Base-by-base conservation (phyloP, 805 yeast genomes). In the Wickerhamiella occidentalis region DNA sequence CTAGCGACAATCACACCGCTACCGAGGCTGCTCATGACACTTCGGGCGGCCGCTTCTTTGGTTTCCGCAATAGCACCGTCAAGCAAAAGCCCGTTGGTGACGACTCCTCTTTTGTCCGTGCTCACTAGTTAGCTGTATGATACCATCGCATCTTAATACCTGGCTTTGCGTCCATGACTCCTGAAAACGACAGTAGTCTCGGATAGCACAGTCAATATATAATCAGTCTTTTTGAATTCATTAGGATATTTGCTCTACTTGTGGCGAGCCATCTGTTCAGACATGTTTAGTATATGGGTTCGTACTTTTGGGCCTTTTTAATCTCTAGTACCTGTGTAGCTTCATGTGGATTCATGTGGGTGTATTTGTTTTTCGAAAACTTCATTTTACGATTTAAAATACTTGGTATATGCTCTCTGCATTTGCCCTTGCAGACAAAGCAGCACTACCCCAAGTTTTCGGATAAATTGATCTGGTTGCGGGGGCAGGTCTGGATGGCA, bases 21-120 rank as follows among this genome's bases (percentile, higher is more conserved):
- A 38, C 40, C 21, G 50, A 26, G n/a, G 47, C 48, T 19, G 38
- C 21, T 28, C 26, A 19, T 18, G 51, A 33, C 18, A 40, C 37
- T 22, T 13, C 30, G 6, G 52, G 46, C 13, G 48, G 49, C 38
- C 19, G 40, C 38, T 45, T 40, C 44, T 40, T 30, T 40, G 49
- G 38, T 38, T 38, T 40, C 45, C 45, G 43, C 41, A 40, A 36
- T 23, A 15, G 19, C 23, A 33, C 40, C 30, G 23, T 9, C 21
- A 45, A 33, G 29, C 42, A 22, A 11, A 38, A 36, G 19, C 21
- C 42, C 26, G 54, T 41, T 40, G 54, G 48, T 9, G 61, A 57
- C 40, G 58, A 59, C 33, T 56, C 59, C 43, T 55, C 59, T 23
- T 58, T 57, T 40, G 60, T 58, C 6, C 59, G 60, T 25, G 60